Conservation (phyloP, 176 grass and related monocot genomes). For the Phyllostachys edulis region DNA sequence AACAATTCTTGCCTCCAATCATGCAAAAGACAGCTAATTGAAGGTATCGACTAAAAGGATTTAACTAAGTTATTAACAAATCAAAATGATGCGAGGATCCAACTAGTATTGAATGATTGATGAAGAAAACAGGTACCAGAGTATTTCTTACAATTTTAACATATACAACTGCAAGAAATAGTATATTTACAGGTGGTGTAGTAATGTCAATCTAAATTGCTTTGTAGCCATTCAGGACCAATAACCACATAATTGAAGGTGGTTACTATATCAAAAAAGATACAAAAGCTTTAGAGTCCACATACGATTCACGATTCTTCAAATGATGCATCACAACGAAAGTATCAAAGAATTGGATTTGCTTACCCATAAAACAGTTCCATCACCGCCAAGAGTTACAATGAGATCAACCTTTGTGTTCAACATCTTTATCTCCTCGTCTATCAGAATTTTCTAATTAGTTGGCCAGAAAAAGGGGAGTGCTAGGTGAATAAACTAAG, state of each 20-base stretch:
- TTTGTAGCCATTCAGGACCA: neutral
- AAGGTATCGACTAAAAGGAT: neutral
- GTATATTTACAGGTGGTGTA: neutral
- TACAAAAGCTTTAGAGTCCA: neutral
- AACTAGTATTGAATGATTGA: neutral
- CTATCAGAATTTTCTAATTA: constrained; percentile 55
- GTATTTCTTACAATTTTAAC: neutral
- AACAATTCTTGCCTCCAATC: neutral
- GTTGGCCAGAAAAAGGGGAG: neutral
- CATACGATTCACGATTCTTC: constrained; percentile 1
- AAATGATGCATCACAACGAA: neutral
- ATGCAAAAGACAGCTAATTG: neutral
- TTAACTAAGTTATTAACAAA: neutral
- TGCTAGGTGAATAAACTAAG: constrained; percentile 16
- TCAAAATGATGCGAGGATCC: neutral
- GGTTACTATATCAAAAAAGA: neutral
- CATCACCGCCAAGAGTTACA: constrained; percentile 91
- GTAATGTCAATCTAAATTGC: neutral
- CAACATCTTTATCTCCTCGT: constrained; percentile 81
- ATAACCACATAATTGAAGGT: neutral
- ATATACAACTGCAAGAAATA: neutral
- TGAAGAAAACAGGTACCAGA: neutral
- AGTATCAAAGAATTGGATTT: neutral
- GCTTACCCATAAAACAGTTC: constrained; percentile 95
- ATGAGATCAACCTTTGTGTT: constrained; percentile 94